Evolutionary conservation across 805 yeast genomes (phyloP).

Genomic region (Yamadazyma tumulicola): DNA sequence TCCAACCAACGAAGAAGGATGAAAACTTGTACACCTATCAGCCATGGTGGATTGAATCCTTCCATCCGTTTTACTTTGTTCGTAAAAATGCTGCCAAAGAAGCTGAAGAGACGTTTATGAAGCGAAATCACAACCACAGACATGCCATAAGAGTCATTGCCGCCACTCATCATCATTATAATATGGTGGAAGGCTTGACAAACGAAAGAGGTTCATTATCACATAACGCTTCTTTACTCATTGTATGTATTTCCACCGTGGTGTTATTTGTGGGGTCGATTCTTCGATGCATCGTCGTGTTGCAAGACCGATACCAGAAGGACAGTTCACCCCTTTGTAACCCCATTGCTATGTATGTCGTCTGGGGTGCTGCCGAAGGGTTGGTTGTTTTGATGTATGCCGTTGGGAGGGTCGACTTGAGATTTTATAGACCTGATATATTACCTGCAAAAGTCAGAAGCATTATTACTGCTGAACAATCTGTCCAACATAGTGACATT

Average conservation of each 20-base stretch:
- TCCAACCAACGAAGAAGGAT: slow-evolving; percentile 53
- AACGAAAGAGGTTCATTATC: slow-evolving; percentile 39
- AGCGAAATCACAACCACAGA: slow-evolving; percentile 44
- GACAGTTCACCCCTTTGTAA: slow-evolving; percentile 26
- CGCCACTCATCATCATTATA: slow-evolving; percentile 46
- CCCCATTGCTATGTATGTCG: slow-evolving; percentile 60
- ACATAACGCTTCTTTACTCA: slow-evolving; percentile 50
- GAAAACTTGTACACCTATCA: slow-evolving; percentile 56
- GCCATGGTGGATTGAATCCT: slow-evolving; percentile 77
- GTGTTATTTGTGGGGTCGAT: slow-evolving; percentile 49
- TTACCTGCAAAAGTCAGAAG: slow-evolving; percentile 36
- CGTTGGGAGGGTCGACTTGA: slow-evolving; percentile 63
- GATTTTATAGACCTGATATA: slow-evolving; percentile 75
- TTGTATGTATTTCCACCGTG: slow-evolving; percentile 45
- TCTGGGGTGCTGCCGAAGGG: slow-evolving; percentile 65
- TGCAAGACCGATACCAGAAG: slow-evolving; percentile 22
- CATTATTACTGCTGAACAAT: slow-evolving; percentile 40
- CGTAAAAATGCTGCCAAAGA: slow-evolving; percentile 45
- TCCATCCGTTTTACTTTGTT: slow-evolving; percentile 56
- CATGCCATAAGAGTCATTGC: slow-evolving; percentile 60
- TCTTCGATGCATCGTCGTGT: slow-evolving; percentile 47
- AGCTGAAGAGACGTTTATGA: slow-evolving; percentile 47
- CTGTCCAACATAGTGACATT: slow-evolving; percentile 12
- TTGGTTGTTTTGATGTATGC: slow-evolving; percentile 53
- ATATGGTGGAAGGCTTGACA: slow-evolving; percentile 27